Percentiles rank a stretch among this genome's conserved stretches.
These are phyloP conservation scores for Aspergillus sergii DNA, from an alignment of 2,329 filamentous ascomycete genomes.

Conservation along the genomic window DNA sequence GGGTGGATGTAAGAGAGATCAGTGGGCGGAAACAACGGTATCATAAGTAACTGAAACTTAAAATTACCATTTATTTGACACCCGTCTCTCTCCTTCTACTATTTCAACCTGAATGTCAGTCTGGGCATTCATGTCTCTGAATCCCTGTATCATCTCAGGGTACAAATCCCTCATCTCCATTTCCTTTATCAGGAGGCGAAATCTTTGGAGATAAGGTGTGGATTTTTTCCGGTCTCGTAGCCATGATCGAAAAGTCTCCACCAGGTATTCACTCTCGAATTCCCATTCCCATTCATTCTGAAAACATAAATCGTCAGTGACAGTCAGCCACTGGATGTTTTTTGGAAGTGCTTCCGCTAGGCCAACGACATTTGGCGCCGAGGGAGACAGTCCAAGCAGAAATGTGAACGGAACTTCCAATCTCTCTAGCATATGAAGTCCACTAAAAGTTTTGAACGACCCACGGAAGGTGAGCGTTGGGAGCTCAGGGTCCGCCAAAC, in stretches of 20 bases:
- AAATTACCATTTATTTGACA: background rate
- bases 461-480: background rate
- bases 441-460: background rate
- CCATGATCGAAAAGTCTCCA: conserved; percentile 17
- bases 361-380: background rate
- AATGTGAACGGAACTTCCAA: background rate
- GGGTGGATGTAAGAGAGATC: too few species aligned
- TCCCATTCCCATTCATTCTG: conserved; percentile 18
- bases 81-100: background rate
- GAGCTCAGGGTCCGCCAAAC: background rate
- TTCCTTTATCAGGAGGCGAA: too few species aligned
- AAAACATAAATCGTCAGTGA: conserved; percentile 19
- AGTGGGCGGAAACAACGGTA: too few species aligned
- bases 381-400: background rate
- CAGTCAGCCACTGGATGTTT: background rate
- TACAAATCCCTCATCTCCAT: rapidly evolving
- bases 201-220: conserved; percentile 17
- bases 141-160: too few species aligned
- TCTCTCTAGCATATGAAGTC: background rate
- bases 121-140: conserved; percentile 3
- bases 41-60: too few species aligned
- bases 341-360: background rate
- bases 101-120: conserved; percentile 10
- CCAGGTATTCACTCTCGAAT: background rate
- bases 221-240: conserved; percentile 13